Conservation (phyloP, 2,329 filamentous ascomycete genomes). For the Hymenoscyphus albidus region DNA sequence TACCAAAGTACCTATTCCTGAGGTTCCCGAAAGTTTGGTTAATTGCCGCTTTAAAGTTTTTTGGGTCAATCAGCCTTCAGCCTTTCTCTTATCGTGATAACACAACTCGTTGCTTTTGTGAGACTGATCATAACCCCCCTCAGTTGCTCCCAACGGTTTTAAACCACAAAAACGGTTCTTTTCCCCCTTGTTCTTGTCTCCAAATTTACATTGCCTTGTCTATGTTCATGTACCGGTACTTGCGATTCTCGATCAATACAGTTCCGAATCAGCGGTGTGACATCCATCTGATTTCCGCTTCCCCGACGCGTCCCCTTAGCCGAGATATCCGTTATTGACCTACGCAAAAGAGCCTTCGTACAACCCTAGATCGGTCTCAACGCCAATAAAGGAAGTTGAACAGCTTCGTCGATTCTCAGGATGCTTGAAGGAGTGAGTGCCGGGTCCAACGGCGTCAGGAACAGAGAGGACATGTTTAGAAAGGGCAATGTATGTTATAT, state of each 20-base stretch:
- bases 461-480: conserved; percentile 25
- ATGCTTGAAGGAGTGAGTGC: conserved; percentile 18
- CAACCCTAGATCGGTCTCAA: neutral
- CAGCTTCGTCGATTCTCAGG: neutral
- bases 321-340: neutral
- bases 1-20: neutral
- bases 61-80: neutral
- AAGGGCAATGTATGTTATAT: conserved; percentile 28
- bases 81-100: conserved; percentile 2
- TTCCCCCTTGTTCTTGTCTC: neutral
- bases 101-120: neutral
- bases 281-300: neutral
- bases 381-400: neutral
- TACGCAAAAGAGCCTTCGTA: conserved; percentile 5
- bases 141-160: neutral
- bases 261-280: conserved; percentile 3
- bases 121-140: neutral
- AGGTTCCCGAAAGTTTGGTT: neutral
- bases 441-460: conserved; percentile 17
- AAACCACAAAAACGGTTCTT: neutral
- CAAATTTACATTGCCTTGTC: neutral
- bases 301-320: neutral
- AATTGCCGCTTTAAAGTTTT: neutral
- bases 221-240: neutral
- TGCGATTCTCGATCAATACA: conserved; percentile 3